Base-by-base conservation (phyloP, 2,329 filamentous ascomycete genomes). In the Cladosporium sp. region DNA sequence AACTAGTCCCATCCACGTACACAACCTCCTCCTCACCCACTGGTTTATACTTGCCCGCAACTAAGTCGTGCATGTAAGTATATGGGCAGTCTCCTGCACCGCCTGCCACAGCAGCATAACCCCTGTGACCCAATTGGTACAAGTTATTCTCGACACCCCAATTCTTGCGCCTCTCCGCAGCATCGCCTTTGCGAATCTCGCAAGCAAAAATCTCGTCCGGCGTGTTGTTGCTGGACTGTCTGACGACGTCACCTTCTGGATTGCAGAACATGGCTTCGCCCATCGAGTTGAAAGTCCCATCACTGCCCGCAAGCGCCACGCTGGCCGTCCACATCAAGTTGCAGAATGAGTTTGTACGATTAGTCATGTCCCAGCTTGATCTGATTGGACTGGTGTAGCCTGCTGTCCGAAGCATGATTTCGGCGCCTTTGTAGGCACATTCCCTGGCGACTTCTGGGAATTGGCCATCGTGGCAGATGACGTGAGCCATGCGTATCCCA, bases 361-460 rank as follows among this genome's bases (percentile, higher is more conserved):
- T 68, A 15, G 66, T 68, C 40, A 68, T 61, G 36, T 67, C 65
- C 65, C 65, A 69, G 40, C 50, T 56, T n/a, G 52, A 39, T 45
- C 66, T 67, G 50, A 69, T 67, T 5, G 66, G 65, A 8, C 59
- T 58, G 11, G 66, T 68, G 43, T 69, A 68, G 17, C 65, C 67
- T 1, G 65, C 66, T 0, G 67, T 67, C 1, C 66, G 51, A 2
- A 68, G 47, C 61, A 69, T 60, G n/a, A 67, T 60, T 43, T 67
- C 66, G n/a, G 67, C 66, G 25, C 66, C 66, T 30, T 57, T 54
- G 60, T 69, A 69, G 11, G 66, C 67, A 19, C 64, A 65, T 55
- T 67, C 67, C n/a, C 59, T 60, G n/a, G 65, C 67, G 64, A 68
- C 67, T 55, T 68, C 67, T 3, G 66, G 66, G 49, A 68, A 67